Conservation (phyloP, 2,329 filamentous ascomycete species). For the Sordariomycetes sp. region DNA sequence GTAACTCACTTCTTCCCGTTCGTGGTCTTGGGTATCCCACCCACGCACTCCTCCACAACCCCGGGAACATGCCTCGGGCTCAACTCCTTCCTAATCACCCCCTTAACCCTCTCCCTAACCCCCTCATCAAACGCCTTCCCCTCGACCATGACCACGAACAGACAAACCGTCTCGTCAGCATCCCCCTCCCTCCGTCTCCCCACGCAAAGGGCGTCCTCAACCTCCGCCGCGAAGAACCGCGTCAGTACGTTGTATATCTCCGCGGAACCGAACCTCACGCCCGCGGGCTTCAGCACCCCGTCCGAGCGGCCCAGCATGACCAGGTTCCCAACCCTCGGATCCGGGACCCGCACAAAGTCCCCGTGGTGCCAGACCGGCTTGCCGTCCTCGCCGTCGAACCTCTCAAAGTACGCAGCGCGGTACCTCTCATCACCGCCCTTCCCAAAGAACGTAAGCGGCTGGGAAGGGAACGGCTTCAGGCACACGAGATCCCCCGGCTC, state of each 20-base stretch:
- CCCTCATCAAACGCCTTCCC: constrained; percentile 42
- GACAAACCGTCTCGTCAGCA: constrained; percentile 70
- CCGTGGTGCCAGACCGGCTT: constrained; percentile 78
- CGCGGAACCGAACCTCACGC: constrained; percentile 82
- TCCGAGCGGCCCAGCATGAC: constrained; percentile 89
- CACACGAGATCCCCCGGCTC: constrained; percentile 84
- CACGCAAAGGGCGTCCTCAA: constrained; percentile 81
- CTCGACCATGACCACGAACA: constrained; percentile 70
- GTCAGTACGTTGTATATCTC: constrained; percentile 96
- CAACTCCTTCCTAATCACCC: constrained; percentile 59
- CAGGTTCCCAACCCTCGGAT: constrained; percentile 60
- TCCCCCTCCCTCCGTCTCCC: constrained; percentile 61
- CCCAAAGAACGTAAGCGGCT: constrained; percentile 85
- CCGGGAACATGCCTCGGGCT: constrained; percentile 84
- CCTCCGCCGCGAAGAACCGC: constrained; percentile 62
- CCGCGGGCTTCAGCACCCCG: constrained; percentile 82
- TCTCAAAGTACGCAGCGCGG: constrained; percentile 73
- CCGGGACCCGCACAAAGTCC: constrained; percentile 64
- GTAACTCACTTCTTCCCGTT: constrained; percentile 91
- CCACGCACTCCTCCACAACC: constrained; percentile 62
- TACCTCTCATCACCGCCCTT: constrained; percentile 62
- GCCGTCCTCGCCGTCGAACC: constrained; percentile 39
- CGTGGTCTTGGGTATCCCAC: constrained; percentile 78
- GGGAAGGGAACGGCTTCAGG: constrained; percentile 73
- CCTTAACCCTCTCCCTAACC: constrained; percentile 50